Percentiles rank a stretch among this genome's conserved stretches.
These are phyloP conservation scores for Trichoderma reesei DNA, from an alignment of 495 filamentous ascomycete species.

Conservation along the genomic window DNA sequence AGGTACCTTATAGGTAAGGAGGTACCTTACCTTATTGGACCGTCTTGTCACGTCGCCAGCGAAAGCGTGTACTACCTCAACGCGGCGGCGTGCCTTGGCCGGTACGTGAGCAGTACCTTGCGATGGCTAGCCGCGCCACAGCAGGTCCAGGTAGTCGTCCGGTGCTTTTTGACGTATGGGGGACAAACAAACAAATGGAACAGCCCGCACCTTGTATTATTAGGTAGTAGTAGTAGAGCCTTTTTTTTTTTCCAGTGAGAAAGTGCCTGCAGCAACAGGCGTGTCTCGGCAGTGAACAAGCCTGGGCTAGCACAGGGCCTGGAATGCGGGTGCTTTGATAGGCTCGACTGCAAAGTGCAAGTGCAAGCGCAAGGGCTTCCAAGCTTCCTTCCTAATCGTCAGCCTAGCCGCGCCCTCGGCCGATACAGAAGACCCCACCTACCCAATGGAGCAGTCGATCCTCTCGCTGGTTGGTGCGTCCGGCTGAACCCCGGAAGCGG, in stretches of 20 bases:
- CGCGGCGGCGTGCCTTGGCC: neutral
- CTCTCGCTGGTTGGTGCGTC: neutral
- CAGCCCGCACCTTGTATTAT: neutral
- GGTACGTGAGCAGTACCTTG: neutral
- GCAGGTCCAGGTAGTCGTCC: neutral
- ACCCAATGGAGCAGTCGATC: neutral
- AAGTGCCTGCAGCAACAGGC: neutral
- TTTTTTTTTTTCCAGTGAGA: neutral
- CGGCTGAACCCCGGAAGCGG: slow-evolving; percentile 6
- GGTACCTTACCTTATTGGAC: too few species aligned
- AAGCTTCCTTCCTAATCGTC: too few species aligned
- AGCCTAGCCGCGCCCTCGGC: neutral
- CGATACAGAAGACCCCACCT: neutral
- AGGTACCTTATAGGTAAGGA: too few species aligned
- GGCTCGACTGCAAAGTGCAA: too few species aligned
- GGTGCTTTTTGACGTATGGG: neutral
- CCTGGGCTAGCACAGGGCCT: neutral
- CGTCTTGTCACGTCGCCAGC: too few species aligned
- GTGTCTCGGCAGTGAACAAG: neutral
- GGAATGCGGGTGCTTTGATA: too few species aligned
- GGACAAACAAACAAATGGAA: neutral
- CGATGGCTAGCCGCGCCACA: neutral
- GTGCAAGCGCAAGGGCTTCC: too few species aligned
- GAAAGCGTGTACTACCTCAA: too few species aligned
- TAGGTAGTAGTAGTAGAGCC: neutral